Evolutionary conservation across 352 stramenopile species (phyloP), one percentile per base, ranked within the genome.

Genomic region (Globisporangium uncinulatum): DNA sequence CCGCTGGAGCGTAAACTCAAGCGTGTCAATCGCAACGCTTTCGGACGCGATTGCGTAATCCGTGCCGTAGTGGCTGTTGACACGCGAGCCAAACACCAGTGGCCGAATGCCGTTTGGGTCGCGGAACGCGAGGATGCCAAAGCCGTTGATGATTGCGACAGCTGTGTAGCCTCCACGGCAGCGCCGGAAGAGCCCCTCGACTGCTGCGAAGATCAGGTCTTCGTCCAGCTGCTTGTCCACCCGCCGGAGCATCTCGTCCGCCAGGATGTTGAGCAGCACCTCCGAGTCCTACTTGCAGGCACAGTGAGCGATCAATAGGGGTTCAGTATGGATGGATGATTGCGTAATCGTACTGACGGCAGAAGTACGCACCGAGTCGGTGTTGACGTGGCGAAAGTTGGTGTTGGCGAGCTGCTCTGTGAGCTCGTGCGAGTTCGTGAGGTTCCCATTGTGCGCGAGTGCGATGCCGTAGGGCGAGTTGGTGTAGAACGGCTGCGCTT

Each of bases 381-480:
- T 99, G 78, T 99, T 99, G 59, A 99, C 91, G 75, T 99, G 97
- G 52, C 96, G 81, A 66, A 94, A 93, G 78, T 96, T 94, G 50
- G 87, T 89, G 59, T 93, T 90, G 41, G 87, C 80, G 57, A 99
- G 79, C 57, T 97, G 72, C 63, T 95, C 74, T 32, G 94, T 86
- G 20, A 99, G 79, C 61, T 98, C 91, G 55, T 95, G 86, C 48
- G 96, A 98, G 81, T 99, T 99, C 44, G 96, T 99, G 24, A 99
- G 77, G 74, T 99, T 99, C 52, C 97, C 97, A 76, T 99, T 99
- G 71, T 95, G 85, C 19, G 96, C 97, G 21, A 99, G 88, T 46
- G 95, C 94, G 39, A 99, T 93, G 29, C 97, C 97, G 74, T 98
- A 98, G 13, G 97, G 97, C 67, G 95, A 99, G 84, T 99, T 99